Evolutionary conservation across 73 alveolate genomes (phyloP), one percentile per base, ranked within the genome.

Genomic region (Durusdinium trenchii): DNA sequence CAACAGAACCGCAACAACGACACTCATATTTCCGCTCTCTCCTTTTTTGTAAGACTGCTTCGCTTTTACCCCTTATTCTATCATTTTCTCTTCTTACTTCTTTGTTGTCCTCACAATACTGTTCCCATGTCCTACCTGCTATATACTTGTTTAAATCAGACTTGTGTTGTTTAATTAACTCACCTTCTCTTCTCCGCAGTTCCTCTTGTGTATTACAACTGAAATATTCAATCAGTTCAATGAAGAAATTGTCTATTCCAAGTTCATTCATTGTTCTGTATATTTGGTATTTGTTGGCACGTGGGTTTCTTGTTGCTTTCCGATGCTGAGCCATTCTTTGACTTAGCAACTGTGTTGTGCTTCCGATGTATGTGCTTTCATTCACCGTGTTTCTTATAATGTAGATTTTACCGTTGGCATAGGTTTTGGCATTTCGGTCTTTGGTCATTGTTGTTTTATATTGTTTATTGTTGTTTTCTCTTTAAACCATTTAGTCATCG

Each of bases 281-380:
- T 32, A 71, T 36, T 5, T 71, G 28, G 83, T 5, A 28, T 3
- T 14, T 32, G 46, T 71, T 36, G 5, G 83, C 50, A 9, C 12
- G 14, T 16, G 83, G 45, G 36, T 71, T 71, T 71, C 45, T 36
- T 35, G 45, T 71, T 62, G 76, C 50, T 71, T 71, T 71, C 23
- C 83, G 28, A n/a, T 71, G 83, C 36, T 71, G 83, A 6, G 83
- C 83, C 83, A 71, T 71, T 36, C 83, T 71, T n/a, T 71, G 50
- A 38, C 83, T 71, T 71, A 71, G 36, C 14, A 20, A 7, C 36
- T 71, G 83, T 35, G 83, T 71, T 71, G 83, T 71, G 83, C 83
- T 71, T 5, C 83, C 83, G 28, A 71, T 35, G 83, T 71, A 71
- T 32, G 83, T 71, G 83, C 46, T 16, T 28, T 71, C 83, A 71